A percentile compares a stretch with the other conserved stretches of the same genome.
These are phyloP conservation scores for Seiridium unicorne DNA, from an alignment of 2,329 filamentous ascomycete species.

Conservation along the genomic window DNA sequence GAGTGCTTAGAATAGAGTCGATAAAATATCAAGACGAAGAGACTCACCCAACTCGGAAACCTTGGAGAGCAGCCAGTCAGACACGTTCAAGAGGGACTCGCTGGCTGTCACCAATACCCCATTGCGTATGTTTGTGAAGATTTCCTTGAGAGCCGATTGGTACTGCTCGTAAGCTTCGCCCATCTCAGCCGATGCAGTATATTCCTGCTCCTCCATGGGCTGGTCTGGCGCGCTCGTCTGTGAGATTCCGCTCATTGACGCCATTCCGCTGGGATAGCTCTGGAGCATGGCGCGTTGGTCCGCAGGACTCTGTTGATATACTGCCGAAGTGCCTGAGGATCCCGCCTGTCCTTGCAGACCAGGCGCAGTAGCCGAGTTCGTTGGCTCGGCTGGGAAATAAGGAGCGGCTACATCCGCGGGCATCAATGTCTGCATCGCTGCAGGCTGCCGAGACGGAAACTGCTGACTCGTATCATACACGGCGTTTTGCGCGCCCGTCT, in stretches of 20 bases:
- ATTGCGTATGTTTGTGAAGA: constrained; percentile 69
- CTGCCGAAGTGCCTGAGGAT: constrained; percentile 48
- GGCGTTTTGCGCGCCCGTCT: constrained; percentile 58
- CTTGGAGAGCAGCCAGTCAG: constrained; percentile 55
- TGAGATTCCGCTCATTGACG: constrained; percentile 44
- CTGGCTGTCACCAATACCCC: constrained; percentile 49
- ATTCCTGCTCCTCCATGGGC: constrained; percentile 57
- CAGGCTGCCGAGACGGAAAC: constrained; percentile 73
- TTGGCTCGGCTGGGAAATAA: constrained; percentile 71
- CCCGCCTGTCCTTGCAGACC: constrained; percentile 49
- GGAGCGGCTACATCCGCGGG: constrained; percentile 64
- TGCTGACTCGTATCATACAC: constrained; percentile 76
- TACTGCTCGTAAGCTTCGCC: constrained; percentile 70
- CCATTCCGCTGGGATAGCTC: constrained; percentile 47
- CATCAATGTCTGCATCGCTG: constrained; percentile 71
- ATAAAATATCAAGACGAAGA: constrained; percentile 14
- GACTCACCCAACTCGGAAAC: constrained; percentile 54
- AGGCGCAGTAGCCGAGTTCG: constrained; percentile 58
- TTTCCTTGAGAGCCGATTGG: constrained; percentile 58
- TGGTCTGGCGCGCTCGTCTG: constrained; percentile 42
- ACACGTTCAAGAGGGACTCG: constrained; percentile 51
- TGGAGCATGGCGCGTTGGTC: constrained; percentile 55
- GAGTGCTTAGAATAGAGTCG: constrained; percentile 5
- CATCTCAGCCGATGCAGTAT: constrained; percentile 48
- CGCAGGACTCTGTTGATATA: constrained; percentile 65